Percentiles rank a stretch among this genome's conserved stretches.
Conservation (phyloP, 1,284 basidiomycete species). For the Malassezia globosa region DNA sequence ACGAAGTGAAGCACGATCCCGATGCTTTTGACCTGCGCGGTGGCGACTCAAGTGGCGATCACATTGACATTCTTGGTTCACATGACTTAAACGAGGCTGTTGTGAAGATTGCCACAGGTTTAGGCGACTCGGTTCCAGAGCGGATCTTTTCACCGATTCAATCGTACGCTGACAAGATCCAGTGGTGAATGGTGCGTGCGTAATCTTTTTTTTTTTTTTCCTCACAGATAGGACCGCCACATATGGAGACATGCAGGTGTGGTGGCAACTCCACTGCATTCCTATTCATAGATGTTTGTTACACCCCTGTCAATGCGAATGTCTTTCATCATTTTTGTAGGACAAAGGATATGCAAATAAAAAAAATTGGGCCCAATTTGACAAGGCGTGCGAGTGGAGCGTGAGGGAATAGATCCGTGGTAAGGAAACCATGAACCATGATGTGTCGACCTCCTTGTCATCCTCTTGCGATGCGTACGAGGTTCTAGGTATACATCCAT, state of each 20-base stretch:
- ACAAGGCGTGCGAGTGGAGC: too few relatives aligned
- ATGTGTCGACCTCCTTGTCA: not conserved
- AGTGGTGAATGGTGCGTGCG: constrained; percentile 20
- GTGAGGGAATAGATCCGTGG: too few relatives aligned
- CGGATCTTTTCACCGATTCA: constrained; percentile 67
- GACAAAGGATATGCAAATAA: too few relatives aligned
- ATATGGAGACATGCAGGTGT: too few relatives aligned
- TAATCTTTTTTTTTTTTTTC: not conserved
- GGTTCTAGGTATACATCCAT: constrained; percentile 4
- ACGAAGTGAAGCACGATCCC: constrained; percentile 81
- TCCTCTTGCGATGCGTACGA: constrained; percentile 17
- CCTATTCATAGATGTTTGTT: not conserved
- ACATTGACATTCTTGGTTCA: constrained; percentile 86
- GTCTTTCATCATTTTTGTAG: too few relatives aligned
- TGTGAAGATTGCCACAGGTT: constrained; percentile 69
- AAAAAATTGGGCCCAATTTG: too few relatives aligned
- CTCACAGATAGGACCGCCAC: too few relatives aligned
- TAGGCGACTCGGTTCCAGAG: constrained; percentile 50
- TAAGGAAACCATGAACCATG: not conserved
- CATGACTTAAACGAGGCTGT: constrained; percentile 80
- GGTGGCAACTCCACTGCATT: too few relatives aligned
- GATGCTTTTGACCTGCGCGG: constrained; percentile 66
- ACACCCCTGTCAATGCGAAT: too few relatives aligned
- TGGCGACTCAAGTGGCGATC: constrained; percentile 56
- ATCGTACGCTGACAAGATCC: constrained; percentile 23